These are phyloP conservation scores for Eucalyptus polybractea DNA, from an alignment of 345 rosid genomes.

Conservation along the genomic window DNA sequence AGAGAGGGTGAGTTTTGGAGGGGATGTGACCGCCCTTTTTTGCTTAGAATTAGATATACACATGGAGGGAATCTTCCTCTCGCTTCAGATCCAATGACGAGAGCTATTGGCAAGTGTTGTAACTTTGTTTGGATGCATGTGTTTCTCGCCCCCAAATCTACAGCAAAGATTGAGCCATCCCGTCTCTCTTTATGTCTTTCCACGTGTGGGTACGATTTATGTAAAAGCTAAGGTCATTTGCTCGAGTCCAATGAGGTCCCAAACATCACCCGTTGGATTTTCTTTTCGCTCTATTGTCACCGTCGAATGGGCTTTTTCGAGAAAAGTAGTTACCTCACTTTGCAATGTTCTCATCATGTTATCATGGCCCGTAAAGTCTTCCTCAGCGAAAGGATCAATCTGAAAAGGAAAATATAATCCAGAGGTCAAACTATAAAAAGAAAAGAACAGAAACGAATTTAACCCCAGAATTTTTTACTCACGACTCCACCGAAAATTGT, in stretches of 20 bases:
- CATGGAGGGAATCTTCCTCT: background rate
- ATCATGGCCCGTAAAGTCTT: background rate
- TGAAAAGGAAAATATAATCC: background rate
- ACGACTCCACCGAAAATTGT: background rate
- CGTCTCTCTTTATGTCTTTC: background rate
- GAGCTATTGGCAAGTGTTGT: background rate
- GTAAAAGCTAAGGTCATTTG: no score
- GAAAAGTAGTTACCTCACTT: background rate
- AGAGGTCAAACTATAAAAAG: background rate
- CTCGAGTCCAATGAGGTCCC: background rate
- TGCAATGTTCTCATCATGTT: background rate
- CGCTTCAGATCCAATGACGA: fast-evolving
- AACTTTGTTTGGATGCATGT: fast-evolving
- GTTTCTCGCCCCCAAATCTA: background rate
- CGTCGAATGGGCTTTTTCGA: background rate
- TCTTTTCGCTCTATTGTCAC: fast-evolving
- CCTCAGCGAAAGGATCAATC: background rate
- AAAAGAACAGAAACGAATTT: background rate
- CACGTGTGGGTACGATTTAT: no score
- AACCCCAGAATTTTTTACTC: background rate
- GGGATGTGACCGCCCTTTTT: background rate
- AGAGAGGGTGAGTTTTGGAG: background rate
- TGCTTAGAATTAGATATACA: fast-evolving
- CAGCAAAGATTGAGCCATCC: fast-evolving
- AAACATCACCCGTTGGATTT: background rate